phyloP scores from a whole-genome alignment of 1,139 yeast species.

The Magnusiomyces paraingens region DNA sequence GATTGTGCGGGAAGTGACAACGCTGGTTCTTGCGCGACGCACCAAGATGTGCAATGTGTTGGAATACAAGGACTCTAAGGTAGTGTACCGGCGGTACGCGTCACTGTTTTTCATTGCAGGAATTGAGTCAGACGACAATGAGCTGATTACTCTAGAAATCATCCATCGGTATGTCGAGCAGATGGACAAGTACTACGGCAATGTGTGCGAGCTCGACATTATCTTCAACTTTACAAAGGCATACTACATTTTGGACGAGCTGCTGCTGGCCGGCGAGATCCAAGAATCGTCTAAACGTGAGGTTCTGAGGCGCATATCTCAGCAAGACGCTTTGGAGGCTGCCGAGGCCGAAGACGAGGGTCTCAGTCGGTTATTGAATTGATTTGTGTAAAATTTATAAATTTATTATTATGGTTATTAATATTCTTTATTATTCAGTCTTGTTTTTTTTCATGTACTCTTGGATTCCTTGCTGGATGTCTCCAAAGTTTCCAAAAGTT shows the following conservation, averaged over 20 bases:
- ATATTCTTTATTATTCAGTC: conserved; percentile 22
- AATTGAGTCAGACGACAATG: conserved; percentile 78
- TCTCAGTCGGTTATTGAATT: background rate
- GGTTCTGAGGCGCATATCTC: conserved; percentile 65
- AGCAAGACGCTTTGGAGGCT: conserved; percentile 70
- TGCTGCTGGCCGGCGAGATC: conserved; percentile 71
- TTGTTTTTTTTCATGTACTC: conserved; percentile 41
- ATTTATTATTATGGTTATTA: background rate
- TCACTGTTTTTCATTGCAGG: conserved; percentile 87
- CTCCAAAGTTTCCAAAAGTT: conserved; percentile 69
- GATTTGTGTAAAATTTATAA: background rate
- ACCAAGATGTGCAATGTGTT: conserved; percentile 95
- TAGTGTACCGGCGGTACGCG: conserved; percentile 88
- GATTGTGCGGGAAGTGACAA: conserved; percentile 79
- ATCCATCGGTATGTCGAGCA: conserved; percentile 94
- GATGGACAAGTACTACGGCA: conserved; percentile 95
- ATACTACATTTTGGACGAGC: conserved; percentile 83
- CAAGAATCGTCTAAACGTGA: conserved; percentile 82
- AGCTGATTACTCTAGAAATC: conserved; percentile 73
- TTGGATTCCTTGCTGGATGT: conserved; percentile 55
- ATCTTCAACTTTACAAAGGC: conserved; percentile 94
- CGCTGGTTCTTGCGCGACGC: conserved; percentile 74
- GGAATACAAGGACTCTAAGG: conserved; percentile 82
- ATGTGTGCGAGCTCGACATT: conserved; percentile 80
- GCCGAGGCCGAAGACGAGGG: conserved; percentile 39